A percentile compares a stretch with the other conserved stretches of the same genome.
These are phyloP conservation scores for Fusarium sp. DNA, from an alignment of 2,329 filamentous ascomycete genomes.

Conservation along the genomic window DNA sequence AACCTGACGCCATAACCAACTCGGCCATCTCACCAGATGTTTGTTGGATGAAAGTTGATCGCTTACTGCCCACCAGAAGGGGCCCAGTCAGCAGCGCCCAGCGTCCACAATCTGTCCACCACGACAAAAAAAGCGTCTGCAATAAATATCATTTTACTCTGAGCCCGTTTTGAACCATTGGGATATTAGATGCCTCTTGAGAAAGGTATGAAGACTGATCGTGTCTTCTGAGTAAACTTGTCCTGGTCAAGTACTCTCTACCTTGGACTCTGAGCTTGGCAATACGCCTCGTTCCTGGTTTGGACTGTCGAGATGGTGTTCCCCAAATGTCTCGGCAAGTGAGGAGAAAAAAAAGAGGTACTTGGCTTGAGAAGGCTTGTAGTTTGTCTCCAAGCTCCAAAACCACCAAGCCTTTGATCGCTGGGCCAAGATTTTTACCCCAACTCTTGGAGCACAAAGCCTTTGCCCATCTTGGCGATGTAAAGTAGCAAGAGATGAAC, in stretches of 20 bases:
- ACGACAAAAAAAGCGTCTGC: neutral
- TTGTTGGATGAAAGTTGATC: rapidly evolving
- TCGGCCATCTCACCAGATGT: constrained; percentile 47
- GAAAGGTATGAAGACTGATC: neutral
- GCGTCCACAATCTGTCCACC: neutral
- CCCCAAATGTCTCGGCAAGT: neutral
- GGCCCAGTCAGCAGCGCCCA: too few relatives aligned
- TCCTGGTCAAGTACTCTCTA: neutral
- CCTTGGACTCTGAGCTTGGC: neutral
- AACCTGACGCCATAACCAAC: constrained; percentile 51
- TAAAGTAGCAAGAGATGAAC: neutral
- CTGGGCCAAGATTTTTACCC: neutral
- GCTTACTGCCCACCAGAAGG: neutral
- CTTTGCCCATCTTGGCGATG: neutral
- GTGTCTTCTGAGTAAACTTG: neutral
- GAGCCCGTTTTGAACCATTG: neutral
- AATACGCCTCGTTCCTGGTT: neutral
- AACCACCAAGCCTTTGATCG: neutral
- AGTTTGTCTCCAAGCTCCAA: neutral
- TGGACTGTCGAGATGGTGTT: neutral
- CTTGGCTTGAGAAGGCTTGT: neutral
- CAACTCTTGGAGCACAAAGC: neutral
- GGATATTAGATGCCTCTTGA: neutral
- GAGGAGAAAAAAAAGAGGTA: neutral
- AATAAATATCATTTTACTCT: neutral